Evolutionary conservation across 306 rosid species (phyloP).

Genomic region (Rubus idaeus): DNA sequence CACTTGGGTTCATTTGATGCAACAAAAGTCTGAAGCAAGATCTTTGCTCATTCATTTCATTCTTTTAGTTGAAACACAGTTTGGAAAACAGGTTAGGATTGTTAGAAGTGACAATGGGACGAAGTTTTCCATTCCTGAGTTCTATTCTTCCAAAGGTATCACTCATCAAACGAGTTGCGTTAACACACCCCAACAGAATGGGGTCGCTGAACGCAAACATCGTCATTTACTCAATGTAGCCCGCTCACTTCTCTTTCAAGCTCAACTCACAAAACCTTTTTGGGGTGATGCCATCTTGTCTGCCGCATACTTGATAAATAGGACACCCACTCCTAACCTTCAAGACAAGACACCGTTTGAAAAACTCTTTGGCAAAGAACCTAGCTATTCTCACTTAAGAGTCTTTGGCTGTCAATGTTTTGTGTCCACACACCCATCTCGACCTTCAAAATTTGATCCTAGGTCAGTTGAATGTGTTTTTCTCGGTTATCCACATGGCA

Average conservation of each 20-base stretch:
- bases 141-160: not conserved
- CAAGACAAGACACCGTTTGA: not conserved
- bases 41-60: not conserved
- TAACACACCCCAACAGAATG: conserved; percentile 10
- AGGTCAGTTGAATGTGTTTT: not conserved
- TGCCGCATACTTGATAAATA: not conserved
- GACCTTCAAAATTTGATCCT: not conserved
- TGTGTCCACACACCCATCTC: not conserved
- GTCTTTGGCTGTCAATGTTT: conserved; percentile 19
- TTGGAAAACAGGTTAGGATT: not conserved
- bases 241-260: not conserved
- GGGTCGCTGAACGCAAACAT: conserved; percentile 1
- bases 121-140: not conserved
- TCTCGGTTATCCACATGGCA: not conserved
- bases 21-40: too few relatives aligned
- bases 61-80: not conserved
- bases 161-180: conserved; percentile 5
- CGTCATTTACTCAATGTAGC: not conserved
- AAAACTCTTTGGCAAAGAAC: not conserved
- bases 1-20: too few relatives aligned
- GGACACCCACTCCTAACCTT: not conserved
- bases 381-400: not conserved
- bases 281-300: not conserved
- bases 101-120: not conserved
- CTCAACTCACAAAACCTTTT: not conserved